phyloP scores from a whole-genome alignment of 2,329 filamentous ascomycete species.

The Colletotrichum sp. region DNA sequence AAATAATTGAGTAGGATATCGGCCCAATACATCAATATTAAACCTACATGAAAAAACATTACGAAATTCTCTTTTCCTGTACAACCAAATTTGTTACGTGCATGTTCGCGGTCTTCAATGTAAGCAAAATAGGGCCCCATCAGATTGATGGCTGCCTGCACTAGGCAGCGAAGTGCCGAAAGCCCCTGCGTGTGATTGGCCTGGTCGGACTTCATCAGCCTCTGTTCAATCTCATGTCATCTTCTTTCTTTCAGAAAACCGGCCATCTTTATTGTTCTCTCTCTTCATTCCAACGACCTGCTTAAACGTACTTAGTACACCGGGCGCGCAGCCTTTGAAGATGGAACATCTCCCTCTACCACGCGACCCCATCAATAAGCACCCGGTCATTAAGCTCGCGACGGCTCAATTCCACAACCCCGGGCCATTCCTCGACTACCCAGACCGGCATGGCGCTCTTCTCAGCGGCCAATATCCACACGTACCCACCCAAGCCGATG shows the following conservation, averaged over 20 bases:
- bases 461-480: not conserved
- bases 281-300: not conserved
- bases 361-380: not conserved
- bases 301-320: not conserved
- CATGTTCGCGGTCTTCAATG: not conserved
- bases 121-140: not conserved
- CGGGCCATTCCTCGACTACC: constrained; percentile 4
- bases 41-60: too few species aligned
- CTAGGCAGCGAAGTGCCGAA: not conserved
- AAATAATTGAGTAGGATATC: not conserved
- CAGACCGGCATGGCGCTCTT: not conserved
- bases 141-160: not conserved
- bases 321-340: too few species aligned
- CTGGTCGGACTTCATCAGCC: not conserved
- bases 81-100: accelerated
- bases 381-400: not conserved
- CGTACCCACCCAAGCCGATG: constrained; percentile 7
- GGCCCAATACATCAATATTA: accelerated
- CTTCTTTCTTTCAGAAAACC: not conserved
- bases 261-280: not conserved
- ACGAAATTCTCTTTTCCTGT: accelerated
- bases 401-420: not conserved
- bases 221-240: not conserved
- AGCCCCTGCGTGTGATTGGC: not conserved
- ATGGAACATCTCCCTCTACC: constrained; percentile 17